Evolutionary conservation across 345 rosid species (phyloP).

Genomic region (Triadica sebifera): DNA sequence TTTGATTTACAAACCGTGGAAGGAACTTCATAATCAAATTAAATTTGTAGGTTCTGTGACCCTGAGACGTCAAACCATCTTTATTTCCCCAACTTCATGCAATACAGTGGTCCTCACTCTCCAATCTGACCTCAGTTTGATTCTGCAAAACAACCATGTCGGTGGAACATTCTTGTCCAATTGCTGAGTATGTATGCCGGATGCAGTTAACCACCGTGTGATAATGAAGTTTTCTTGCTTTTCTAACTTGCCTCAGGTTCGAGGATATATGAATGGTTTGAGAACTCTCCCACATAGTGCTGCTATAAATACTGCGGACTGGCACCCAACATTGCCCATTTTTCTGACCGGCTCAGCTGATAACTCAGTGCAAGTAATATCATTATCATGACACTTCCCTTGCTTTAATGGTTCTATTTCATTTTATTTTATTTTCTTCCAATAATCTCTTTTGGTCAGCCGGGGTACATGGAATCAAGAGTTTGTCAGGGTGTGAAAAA

Average conservation of each 20-base stretch:
- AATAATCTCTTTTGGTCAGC: not conserved
- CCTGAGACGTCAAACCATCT: conserved; percentile 30
- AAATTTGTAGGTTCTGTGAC: conserved; percentile 36
- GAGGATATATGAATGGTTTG: conserved; percentile 46
- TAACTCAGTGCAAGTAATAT: conserved; percentile 61
- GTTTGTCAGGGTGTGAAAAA: not conserved
- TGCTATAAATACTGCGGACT: conserved; percentile 61
- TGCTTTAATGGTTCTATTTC: not conserved
- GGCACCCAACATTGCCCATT: conserved; percentile 71
- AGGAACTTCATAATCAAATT: not conserved
- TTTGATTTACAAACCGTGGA: not conserved
- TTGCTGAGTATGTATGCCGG: too few relatives aligned
- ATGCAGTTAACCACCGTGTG: not conserved
- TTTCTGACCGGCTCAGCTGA: conserved; percentile 72
- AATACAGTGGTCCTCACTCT: not conserved
- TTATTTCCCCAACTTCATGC: not conserved
- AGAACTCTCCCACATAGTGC: conserved; percentile 61
- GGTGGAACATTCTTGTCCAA: not conserved
- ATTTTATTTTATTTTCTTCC: not conserved
- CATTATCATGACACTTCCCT: conserved; percentile 26
- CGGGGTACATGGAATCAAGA: not conserved
- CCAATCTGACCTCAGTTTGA: too few relatives aligned
- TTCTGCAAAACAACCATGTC: not conserved
- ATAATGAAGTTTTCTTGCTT: not conserved
- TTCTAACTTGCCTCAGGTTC: conserved; percentile 42